These are phyloP conservation scores for Striga hermonthica DNA, from an alignment of 305 asterid species.

Conservation along the genomic window DNA sequence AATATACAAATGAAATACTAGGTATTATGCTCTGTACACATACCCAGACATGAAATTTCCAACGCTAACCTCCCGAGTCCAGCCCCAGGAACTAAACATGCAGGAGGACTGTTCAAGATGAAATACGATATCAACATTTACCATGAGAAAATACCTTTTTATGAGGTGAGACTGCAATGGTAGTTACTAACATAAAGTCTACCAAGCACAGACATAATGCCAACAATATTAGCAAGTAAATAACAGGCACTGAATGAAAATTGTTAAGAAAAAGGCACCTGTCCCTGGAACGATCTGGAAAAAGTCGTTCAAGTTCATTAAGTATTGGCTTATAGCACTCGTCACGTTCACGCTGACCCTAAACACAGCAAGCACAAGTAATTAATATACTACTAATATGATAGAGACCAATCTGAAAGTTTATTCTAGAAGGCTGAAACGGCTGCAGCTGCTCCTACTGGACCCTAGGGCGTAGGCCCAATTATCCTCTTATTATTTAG, in stretches of 20 bases:
- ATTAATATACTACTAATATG: no score
- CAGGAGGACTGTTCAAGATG: slow-evolving; percentile 63
- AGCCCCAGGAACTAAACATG: slow-evolving; percentile 97
- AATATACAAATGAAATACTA: slow-evolving; percentile 20
- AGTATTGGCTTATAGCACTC: slow-evolving; percentile 91
- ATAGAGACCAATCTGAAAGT: no score
- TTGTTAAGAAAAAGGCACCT: slow-evolving; percentile 40
- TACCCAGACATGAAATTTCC: slow-evolving; percentile 89
- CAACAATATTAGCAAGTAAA: slow-evolving; percentile 22
- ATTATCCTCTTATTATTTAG: no score
- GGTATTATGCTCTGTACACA: slow-evolving; percentile 29
- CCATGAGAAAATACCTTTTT: neutral
- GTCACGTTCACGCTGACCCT: slow-evolving; percentile 93
- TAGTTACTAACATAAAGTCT: slow-evolving; percentile 10
- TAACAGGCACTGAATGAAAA: slow-evolving; percentile 16
- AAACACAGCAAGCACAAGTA: slow-evolving; percentile 23
- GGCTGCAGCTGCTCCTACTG: no score
- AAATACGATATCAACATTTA: slow-evolving; percentile 33
- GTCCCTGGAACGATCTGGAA: slow-evolving; percentile 58
- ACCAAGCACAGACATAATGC: slow-evolving; percentile 7
- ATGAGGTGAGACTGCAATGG: slow-evolving; percentile 10
- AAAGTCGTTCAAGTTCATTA: slow-evolving; percentile 67
- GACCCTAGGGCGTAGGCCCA: no score
- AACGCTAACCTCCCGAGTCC: slow-evolving; percentile 98
- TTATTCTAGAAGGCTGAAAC: no score